Evolutionary conservation across 179 eudicot species (phyloP).

Genomic region (Drosera spatulata): DNA sequence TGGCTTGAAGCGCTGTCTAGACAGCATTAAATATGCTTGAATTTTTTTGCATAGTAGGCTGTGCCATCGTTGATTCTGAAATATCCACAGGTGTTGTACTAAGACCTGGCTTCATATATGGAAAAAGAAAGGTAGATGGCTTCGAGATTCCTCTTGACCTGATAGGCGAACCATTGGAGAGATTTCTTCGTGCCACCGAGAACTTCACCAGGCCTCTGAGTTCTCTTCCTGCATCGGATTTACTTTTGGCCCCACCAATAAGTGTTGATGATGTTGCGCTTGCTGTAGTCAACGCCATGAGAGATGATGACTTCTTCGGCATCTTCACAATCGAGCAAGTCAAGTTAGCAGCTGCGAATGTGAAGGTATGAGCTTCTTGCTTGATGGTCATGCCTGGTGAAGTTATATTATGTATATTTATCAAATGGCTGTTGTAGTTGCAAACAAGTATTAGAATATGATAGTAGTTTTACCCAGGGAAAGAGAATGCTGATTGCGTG

Average conservation of each 20-base stretch:
- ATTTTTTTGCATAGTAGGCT: too few relatives aligned
- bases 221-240: constrained; percentile 79
- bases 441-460: too few relatives aligned
- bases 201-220: constrained; percentile 59
- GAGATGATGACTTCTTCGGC: constrained; percentile 83
- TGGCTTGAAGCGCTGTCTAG: too few relatives aligned
- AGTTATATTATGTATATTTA: not conserved
- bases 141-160: constrained; percentile 81
- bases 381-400: not conserved
- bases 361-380: constrained; percentile 28
- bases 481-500: too few relatives aligned
- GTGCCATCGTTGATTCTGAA: not conserved
- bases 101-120: constrained; percentile 86
- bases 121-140: constrained; percentile 81
- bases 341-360: constrained; percentile 74
- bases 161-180: constrained; percentile 78
- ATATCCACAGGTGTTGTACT: constrained; percentile 61
- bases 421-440: too few relatives aligned
- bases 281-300: constrained; percentile 60
- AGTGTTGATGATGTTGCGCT: constrained; percentile 80
- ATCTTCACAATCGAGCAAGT: constrained; percentile 82
- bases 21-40: too few relatives aligned
- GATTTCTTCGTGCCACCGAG: constrained; percentile 42
- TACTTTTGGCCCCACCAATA: constrained; percentile 79
- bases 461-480: too few relatives aligned